Evolutionary conservation across 441 rosid genomes (phyloP), one percentile per base, ranked within the genome.

Genomic region (Theobroma grandiflorum): DNA sequence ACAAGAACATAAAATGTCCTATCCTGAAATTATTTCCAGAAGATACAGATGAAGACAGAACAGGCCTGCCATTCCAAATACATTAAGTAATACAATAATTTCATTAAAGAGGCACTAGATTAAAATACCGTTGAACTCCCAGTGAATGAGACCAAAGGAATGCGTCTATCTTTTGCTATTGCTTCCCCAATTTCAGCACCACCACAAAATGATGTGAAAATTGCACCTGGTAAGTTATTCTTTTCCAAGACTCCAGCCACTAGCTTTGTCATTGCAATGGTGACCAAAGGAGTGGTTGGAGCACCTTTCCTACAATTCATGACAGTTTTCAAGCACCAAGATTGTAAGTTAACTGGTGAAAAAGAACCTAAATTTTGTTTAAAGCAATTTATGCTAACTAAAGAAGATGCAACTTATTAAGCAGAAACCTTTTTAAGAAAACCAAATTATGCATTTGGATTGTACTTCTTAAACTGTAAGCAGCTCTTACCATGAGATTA

Each of bases 111-210:
- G 47, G 78, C 64, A 80, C 9, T 55, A 68, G 43, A 67, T 58
- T 31, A n/a, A 47, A 38, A 74, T 83, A 96, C 99, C 99, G 90
- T 93, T 62, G 98, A 90, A 87, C 98, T 97, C 75, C 99, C 99
- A 6, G 98, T 95, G 80, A 97, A 95, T 55, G 99, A 95, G 80
- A 97, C 96, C 68, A 97, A 84, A 57, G 94, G 92, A 67, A 97
- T 88, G 42, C 97, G 95, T 0, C 65, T 84, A 86, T 95, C 99
- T 72, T 93, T 89, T 0, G 98, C 92, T 72, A 95, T 89, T 79
- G 98, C 95, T 87, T 95, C 95, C 76, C 99, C 99, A 79, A 97
- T 94, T 55, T 94, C 98, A 84, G 94, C 93, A 72, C 98, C 99
- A 70, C 99, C 99, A 82, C 98, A 95, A 75, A 93, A 93, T 64